phyloP scores from a whole-genome alignment of 1,284 basidiomycete genomes.

The Cryptococcus deneoformans region DNA sequence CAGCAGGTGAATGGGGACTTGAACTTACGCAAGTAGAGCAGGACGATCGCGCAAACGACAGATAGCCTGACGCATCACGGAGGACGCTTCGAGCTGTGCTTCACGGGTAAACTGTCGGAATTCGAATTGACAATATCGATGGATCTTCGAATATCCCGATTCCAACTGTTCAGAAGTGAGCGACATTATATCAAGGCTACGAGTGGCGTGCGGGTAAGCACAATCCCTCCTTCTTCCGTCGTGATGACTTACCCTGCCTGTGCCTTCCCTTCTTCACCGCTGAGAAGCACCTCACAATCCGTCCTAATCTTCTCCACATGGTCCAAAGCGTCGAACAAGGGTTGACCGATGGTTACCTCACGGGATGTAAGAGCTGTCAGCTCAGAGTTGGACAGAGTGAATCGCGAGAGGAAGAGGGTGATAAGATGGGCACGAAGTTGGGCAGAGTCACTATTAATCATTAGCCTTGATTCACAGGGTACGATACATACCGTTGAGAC shows the following conservation, averaged over 20 bases:
- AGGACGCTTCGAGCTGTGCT: slow-evolving; percentile 71
- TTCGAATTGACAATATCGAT: slow-evolving; percentile 80
- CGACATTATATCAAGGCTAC: slow-evolving; percentile 82
- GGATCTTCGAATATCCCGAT: slow-evolving; percentile 82
- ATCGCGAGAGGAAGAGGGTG: slow-evolving; percentile 72
- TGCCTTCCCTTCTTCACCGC: slow-evolving; percentile 77
- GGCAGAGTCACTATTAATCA: slow-evolving; percentile 53
- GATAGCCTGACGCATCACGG: slow-evolving; percentile 70
- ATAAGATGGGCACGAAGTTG: slow-evolving; percentile 66
- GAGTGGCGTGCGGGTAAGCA: not conserved
- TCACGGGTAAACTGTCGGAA: slow-evolving; percentile 79
- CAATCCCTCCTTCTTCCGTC: not conserved
- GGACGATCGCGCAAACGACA: slow-evolving; percentile 68
- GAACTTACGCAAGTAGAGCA: slow-evolving; percentile 69
- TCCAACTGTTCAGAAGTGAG: slow-evolving; percentile 78
- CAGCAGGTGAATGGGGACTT: not conserved
- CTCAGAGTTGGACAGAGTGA: slow-evolving; percentile 76
- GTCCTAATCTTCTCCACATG: slow-evolving; percentile 75
- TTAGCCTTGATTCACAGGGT: not conserved
- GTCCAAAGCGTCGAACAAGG: slow-evolving; percentile 83
- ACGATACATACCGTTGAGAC: slow-evolving; percentile 65
- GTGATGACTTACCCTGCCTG: slow-evolving; percentile 66
- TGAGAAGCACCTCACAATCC: slow-evolving; percentile 79
- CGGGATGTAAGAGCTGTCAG: slow-evolving; percentile 69
- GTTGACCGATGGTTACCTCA: slow-evolving; percentile 67